phyloP scores from a whole-genome alignment of 1,139 yeast genomes.

The Hansenula sp. region DNA sequence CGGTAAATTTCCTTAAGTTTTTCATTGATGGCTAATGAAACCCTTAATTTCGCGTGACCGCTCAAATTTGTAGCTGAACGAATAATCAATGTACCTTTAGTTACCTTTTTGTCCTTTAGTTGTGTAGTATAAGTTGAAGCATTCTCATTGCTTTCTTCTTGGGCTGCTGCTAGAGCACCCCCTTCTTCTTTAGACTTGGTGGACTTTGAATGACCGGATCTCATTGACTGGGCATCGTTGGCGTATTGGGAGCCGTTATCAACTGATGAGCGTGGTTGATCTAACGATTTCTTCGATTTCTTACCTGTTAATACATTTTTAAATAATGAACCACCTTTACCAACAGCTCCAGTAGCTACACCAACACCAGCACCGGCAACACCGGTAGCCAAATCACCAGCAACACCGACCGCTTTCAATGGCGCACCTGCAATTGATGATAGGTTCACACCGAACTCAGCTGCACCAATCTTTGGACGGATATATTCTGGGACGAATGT shows the following conservation, averaged over 20 bases:
- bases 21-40: slow-evolving; percentile 45
- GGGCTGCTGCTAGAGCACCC: slow-evolving; percentile 8
- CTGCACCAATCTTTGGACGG: slow-evolving; percentile 49
- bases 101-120: slow-evolving; percentile 13
- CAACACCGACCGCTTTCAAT: slow-evolving; percentile 42
- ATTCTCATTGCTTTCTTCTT: slow-evolving; percentile 1
- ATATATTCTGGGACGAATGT: slow-evolving; percentile 63
- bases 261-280: slow-evolving; percentile 12
- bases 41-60: slow-evolving; percentile 45
- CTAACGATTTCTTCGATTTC: slow-evolving; percentile 18
- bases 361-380: slow-evolving; percentile 28
- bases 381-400: slow-evolving; percentile 33
- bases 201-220: slow-evolving; percentile 11
- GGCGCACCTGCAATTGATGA: slow-evolving; percentile 43
- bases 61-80: slow-evolving; percentile 35
- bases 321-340: slow-evolving; percentile 32
- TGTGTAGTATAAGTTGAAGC: slow-evolving; percentile 16
- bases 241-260: slow-evolving; percentile 7
- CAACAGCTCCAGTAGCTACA: slow-evolving; percentile 31
- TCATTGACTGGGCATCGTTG: slow-evolving; percentile 14
- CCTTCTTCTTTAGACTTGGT: slow-evolving; percentile 2
- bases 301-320: slow-evolving; percentile 37
- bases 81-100: slow-evolving; percentile 47
- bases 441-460: slow-evolving; percentile 40
- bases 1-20: slow-evolving; percentile 59